Conservation (phyloP, 208 protist genomes). For the Naegleria fowleri region DNA sequence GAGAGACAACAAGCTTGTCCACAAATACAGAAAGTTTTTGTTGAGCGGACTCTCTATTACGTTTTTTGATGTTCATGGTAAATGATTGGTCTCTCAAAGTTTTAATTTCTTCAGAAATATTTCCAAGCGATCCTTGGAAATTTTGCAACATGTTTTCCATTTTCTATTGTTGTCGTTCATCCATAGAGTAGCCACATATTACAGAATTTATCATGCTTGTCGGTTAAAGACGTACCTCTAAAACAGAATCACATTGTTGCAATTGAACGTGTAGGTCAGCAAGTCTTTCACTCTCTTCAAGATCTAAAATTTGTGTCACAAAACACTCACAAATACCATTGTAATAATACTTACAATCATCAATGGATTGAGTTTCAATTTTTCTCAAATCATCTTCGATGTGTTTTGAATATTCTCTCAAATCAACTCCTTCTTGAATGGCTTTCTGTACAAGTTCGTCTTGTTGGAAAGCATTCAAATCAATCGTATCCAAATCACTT, state of each 20-base stretch:
- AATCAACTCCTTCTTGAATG: constrained; percentile 22
- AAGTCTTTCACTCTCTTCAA: constrained; percentile 8
- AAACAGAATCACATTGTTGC: neutral
- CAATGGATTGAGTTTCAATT: constrained; percentile 21
- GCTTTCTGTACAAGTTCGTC: constrained; percentile 18
- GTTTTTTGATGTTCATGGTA: neutral
- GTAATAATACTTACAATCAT: constrained; percentile 1
- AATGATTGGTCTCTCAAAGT: constrained; percentile 16
- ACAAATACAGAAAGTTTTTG: neutral
- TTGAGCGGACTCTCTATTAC: neutral
- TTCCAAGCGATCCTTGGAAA: constrained; percentile 6
- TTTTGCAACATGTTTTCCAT: constrained; percentile 13
- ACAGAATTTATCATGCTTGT: no score
- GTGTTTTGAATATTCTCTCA: constrained; percentile 17
- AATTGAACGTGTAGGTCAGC: constrained; percentile 17
- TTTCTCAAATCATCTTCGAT: constrained; percentile 19
- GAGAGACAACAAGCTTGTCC: neutral
- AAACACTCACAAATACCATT: no score
- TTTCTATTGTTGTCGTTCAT: neutral
- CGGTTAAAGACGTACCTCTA: neutral
- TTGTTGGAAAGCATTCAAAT: neutral
- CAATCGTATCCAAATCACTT: neutral
- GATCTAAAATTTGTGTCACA: neutral
- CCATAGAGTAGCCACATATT: neutral
- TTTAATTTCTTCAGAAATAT: constrained; percentile 21